phyloP scores from a whole-genome alignment of 2,329 filamentous ascomycete species.

The Chalara sp. region DNA sequence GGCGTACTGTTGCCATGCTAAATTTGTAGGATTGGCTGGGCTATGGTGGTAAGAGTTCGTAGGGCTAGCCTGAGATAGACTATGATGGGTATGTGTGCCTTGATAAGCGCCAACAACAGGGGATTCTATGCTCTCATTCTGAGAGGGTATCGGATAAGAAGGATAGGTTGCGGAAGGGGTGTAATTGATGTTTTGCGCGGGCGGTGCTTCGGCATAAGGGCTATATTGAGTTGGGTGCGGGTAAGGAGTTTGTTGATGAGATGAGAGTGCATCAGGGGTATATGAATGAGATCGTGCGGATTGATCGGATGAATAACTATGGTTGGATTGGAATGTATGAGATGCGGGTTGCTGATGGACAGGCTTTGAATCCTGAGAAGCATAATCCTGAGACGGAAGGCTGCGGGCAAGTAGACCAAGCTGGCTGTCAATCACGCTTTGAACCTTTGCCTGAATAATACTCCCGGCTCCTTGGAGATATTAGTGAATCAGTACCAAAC shows the following conservation, averaged over 20 bases:
- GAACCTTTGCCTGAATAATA: conserved; percentile 40
- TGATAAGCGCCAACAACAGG: no score
- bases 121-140: no score
- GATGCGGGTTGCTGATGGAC: neutral
- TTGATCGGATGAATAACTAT: neutral
- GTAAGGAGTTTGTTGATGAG: conserved; percentile 23
- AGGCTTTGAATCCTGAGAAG: conserved; percentile 12
- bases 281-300: neutral
- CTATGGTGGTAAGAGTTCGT: no score
- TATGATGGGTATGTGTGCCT: no score
- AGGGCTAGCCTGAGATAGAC: no score
- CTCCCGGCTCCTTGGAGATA: conserved; percentile 35
- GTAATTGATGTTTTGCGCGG: conserved; percentile 14
- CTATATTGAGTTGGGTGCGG: conserved; percentile 25
- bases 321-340: neutral
- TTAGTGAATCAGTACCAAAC: conserved; percentile 1
- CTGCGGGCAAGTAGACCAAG: conserved; percentile 37
- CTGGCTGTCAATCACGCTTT: conserved; percentile 40
- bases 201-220: conserved; percentile 17
- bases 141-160: neutral
- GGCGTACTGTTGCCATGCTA: conserved; percentile 27
- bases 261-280: neutral
- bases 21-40: conserved; percentile 14
- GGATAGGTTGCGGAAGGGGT: conserved; percentile 5
- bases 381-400: conserved; percentile 33